Evolutionary conservation across 2,329 filamentous ascomycete genomes (phyloP).

Genomic region (Cladophialophora bantiana): DNA sequence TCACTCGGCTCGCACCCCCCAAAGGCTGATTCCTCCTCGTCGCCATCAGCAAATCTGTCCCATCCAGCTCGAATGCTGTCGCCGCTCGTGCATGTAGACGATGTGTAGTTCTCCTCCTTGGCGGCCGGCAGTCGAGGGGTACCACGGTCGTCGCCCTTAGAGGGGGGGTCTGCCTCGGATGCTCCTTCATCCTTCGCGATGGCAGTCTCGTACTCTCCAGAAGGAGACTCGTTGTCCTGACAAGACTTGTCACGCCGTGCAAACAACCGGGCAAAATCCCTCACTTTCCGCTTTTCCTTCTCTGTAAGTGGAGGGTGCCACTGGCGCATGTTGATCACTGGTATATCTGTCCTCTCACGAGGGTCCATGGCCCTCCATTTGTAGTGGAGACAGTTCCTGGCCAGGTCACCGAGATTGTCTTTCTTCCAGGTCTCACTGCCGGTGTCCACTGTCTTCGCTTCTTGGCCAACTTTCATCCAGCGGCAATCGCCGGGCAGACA

Average conservation of each 20-base stretch:
- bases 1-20: background rate
- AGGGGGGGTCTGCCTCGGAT: background rate
- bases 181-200: background rate
- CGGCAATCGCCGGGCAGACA: conserved; percentile 15
- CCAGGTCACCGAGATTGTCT: background rate
- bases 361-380: background rate
- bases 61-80: too few species aligned
- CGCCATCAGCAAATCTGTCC: too few species aligned
- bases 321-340: conserved; percentile 18
- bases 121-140: too few species aligned
- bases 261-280: background rate
- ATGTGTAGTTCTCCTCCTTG: too few species aligned
- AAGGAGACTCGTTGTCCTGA: background rate
- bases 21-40: background rate
- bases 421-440: background rate
- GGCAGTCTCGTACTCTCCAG: background rate
- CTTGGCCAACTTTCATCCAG: conserved; percentile 5
- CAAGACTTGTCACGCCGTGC: background rate
- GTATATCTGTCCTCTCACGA: background rate
- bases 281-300: conserved; percentile 4
- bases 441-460: background rate
- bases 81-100: too few species aligned
- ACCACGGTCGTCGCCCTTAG: background rate
- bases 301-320: conserved; percentile 7
- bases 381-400: background rate